These are phyloP conservation scores for Saposhnikovia divaricata DNA, from an alignment of 129 eudicot species.

Conservation along the genomic window DNA sequence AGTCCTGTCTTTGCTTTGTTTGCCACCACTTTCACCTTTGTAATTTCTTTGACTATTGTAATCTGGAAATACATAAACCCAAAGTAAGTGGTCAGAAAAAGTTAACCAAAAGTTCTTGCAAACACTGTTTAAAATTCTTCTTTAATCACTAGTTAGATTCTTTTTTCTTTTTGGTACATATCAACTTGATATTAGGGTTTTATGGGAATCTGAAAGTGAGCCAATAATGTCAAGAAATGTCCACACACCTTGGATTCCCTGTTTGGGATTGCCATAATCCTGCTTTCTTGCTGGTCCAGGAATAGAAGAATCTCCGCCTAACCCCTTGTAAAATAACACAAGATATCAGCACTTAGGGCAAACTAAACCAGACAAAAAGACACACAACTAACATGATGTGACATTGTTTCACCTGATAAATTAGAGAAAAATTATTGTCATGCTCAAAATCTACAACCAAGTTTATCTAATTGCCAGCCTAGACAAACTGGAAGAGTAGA, in stretches of 20 bases:
- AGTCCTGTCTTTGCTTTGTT: slow-evolving; percentile 22
- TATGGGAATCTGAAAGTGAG: neutral
- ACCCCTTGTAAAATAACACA: slow-evolving; percentile 30
- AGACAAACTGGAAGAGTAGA: too few relatives aligned
- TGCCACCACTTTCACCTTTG: slow-evolving; percentile 30
- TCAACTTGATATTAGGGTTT: neutral
- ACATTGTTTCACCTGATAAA: too few relatives aligned
- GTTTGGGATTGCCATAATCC: slow-evolving; percentile 39
- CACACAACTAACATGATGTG: neutral
- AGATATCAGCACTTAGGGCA: neutral
- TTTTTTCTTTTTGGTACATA: neutral
- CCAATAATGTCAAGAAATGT: neutral
- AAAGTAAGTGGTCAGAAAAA: slow-evolving; percentile 6
- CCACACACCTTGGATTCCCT: slow-evolving; percentile 35
- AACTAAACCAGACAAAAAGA: neutral
- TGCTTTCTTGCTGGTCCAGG: slow-evolving; percentile 26
- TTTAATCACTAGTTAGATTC: neutral
- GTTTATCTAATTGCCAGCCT: too few relatives aligned
- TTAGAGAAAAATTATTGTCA: too few relatives aligned
- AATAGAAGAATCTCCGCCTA: slow-evolving; percentile 37
- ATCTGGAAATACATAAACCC: slow-evolving; percentile 23
- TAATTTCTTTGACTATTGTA: slow-evolving; percentile 25
- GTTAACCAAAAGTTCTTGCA: neutral
- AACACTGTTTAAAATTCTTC: neutral
- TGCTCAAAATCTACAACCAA: too few relatives aligned